Evolutionary conservation across 805 yeast species (phyloP).

Genomic region (Starmerella floris): DNA sequence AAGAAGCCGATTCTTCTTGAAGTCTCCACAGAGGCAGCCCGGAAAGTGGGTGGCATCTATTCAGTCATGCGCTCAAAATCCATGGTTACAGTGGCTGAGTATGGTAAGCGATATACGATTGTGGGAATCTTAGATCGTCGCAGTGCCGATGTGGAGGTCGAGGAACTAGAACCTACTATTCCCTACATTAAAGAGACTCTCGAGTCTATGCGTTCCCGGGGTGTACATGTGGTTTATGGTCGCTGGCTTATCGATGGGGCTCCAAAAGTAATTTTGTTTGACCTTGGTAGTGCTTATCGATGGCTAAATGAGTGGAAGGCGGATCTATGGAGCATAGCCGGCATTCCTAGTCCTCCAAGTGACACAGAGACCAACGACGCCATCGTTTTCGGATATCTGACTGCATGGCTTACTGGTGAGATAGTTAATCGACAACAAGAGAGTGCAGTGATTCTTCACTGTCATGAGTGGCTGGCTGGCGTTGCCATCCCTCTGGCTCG

Average conservation of each 20-base stretch:
- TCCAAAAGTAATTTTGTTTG: conserved; percentile 82
- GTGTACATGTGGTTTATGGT: conserved; percentile 74
- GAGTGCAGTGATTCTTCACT: conserved; percentile 84
- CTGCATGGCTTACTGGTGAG: conserved; percentile 96
- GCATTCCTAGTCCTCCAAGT: conserved; percentile 83
- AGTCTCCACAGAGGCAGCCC: conserved; percentile 94
- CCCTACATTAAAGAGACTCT: conserved; percentile 45
- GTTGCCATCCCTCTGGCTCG: conserved; percentile 87
- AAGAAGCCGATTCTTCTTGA: conserved; percentile 80
- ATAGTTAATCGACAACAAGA: conserved; percentile 69
- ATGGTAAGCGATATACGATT: conserved; percentile 69
- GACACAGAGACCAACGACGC: conserved; percentile 89
- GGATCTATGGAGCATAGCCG: conserved; percentile 81
- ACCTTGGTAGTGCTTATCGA: conserved; percentile 56
- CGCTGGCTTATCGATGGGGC: conserved; percentile 98
- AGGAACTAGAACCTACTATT: conserved; percentile 42
- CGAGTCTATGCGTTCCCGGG: conserved; percentile 68
- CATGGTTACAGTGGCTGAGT: conserved; percentile 90
- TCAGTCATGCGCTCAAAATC: conserved; percentile 94
- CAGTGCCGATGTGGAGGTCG: conserved; percentile 64
- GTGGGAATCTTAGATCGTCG: conserved; percentile 74
- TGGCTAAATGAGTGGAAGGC: conserved; percentile 85
- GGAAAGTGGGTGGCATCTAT: conserved; percentile 94
- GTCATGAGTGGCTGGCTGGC: conserved; percentile 98
- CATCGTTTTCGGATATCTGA: conserved; percentile 77